Conservation (phyloP, 2,329 filamentous ascomycete genomes). For the Cercospora sesami region DNA sequence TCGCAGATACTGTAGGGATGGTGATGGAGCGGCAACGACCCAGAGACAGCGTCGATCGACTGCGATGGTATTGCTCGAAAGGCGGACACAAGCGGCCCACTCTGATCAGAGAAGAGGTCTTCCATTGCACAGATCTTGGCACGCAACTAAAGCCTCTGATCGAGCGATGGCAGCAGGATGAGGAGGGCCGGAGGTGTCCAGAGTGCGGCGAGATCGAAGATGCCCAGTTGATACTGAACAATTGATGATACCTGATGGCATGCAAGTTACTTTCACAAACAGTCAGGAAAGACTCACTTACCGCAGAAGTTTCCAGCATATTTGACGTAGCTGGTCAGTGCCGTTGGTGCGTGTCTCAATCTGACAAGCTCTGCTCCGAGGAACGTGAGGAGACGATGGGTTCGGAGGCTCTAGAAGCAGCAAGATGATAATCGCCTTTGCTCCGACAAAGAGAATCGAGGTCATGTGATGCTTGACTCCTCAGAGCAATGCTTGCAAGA, state of each 20-base stretch:
- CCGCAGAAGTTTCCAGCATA: background rate
- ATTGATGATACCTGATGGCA: background rate
- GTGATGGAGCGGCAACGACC: constrained; percentile 88
- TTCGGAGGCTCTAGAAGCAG: background rate
- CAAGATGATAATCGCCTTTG: background rate
- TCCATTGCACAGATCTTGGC: constrained; percentile 85
- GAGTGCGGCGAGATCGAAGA: constrained; percentile 60
- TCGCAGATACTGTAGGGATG: constrained; percentile 88
- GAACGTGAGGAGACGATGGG: background rate
- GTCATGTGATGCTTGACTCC: constrained; percentile 7
- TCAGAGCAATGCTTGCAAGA: constrained; percentile 6
- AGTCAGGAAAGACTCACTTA: background rate
- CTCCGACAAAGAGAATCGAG: background rate
- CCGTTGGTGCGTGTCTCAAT: background rate
- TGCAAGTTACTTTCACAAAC: background rate
- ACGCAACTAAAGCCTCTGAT: constrained; percentile 93
- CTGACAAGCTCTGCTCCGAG: background rate
- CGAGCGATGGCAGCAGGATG: constrained; percentile 71
- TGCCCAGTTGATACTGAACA: constrained; percentile 7
- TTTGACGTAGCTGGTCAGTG: background rate
- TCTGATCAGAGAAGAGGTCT: constrained; percentile 76
- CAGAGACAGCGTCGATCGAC: constrained; percentile 66
- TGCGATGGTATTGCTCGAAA: constrained; percentile 84
- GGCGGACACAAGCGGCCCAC: constrained; percentile 53
- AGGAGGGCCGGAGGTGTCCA: constrained; percentile 70